Evolutionary conservation across 2,329 filamentous ascomycete species (phyloP).

Genomic region (Capronia epimyces): DNA sequence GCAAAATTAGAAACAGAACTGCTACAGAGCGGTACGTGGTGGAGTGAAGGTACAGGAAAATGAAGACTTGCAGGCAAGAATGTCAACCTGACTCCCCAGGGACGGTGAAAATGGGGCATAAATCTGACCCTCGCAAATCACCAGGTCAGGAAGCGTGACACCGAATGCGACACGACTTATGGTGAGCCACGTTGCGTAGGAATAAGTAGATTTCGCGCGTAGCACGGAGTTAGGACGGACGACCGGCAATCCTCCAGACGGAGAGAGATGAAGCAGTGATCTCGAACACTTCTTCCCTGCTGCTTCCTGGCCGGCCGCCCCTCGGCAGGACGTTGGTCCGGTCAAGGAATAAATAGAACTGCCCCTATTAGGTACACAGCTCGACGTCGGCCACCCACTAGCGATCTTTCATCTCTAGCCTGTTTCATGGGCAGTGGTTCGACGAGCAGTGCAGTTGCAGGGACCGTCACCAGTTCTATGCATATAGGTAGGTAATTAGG

Average conservation of each 20-base stretch:
- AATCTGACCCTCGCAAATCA: not conserved
- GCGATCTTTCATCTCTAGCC: too few species aligned
- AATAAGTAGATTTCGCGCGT: not conserved
- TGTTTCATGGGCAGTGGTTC: too few species aligned
- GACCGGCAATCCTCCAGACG: too few species aligned
- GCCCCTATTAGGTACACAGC: too few species aligned
- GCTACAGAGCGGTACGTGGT: not conserved
- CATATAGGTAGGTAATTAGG: too few species aligned
- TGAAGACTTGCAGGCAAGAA: not conserved
- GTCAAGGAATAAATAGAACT: too few species aligned
- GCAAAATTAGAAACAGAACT: not conserved
- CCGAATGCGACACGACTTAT: not conserved
- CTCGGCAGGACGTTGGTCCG: not conserved
- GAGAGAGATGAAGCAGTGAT: not conserved
- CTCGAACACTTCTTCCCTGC: not conserved
- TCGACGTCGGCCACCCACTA: not conserved
- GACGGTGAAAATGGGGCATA: not conserved
- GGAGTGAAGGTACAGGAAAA: not conserved
- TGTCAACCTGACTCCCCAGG: not conserved
- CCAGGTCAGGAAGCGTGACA: not conserved
- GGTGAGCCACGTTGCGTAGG: not conserved
- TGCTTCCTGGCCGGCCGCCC: not conserved
- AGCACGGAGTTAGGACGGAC: not conserved
- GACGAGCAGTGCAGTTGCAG: too few species aligned
- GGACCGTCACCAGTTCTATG: too few species aligned